Conservation (phyloP, 2,329 filamentous ascomycete genomes). For the Cercospora zeina region DNA sequence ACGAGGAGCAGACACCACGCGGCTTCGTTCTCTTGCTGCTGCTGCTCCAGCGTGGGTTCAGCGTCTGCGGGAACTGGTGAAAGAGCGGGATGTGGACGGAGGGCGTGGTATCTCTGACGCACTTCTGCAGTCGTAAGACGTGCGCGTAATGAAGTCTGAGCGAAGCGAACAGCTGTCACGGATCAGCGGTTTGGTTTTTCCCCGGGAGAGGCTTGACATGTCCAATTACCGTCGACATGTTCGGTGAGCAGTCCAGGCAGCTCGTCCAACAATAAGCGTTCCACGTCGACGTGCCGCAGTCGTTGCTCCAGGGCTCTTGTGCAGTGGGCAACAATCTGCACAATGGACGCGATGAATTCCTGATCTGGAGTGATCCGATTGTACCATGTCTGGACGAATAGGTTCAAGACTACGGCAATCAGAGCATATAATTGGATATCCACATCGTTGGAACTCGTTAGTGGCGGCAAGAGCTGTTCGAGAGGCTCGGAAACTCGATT, state of each 20-base stretch:
- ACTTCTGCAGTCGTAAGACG: slow-evolving; percentile 17
- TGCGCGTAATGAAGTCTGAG: slow-evolving; percentile 16
- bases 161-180: slow-evolving; percentile 30
- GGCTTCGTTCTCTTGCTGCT: slow-evolving; percentile 64
- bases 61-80: slow-evolving; percentile 66
- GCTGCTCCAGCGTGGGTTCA: slow-evolving; percentile 54
- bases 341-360: slow-evolving; percentile 79
- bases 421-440: slow-evolving; percentile 92
- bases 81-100: slow-evolving; percentile 78
- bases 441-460: slow-evolving; percentile 92
- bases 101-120: slow-evolving; percentile 65
- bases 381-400: slow-evolving; percentile 94
- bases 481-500: slow-evolving; percentile 58
- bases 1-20: slow-evolving; percentile 87
- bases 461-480: slow-evolving; percentile 79
- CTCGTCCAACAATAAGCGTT: slow-evolving; percentile 81
- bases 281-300: slow-evolving; percentile 76
- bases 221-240: slow-evolving; percentile 70
- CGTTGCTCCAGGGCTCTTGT: slow-evolving; percentile 85
- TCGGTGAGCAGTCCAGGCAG: slow-evolving; percentile 76
- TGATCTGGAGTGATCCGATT: slow-evolving; percentile 87
- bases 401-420: slow-evolving; percentile 82
- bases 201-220: not conserved
- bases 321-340: slow-evolving; percentile 89
- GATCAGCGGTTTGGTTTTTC: too few species aligned